Base-by-base conservation (phyloP, 2,329 filamentous ascomycete species). In the Zarea fungicola region DNA sequence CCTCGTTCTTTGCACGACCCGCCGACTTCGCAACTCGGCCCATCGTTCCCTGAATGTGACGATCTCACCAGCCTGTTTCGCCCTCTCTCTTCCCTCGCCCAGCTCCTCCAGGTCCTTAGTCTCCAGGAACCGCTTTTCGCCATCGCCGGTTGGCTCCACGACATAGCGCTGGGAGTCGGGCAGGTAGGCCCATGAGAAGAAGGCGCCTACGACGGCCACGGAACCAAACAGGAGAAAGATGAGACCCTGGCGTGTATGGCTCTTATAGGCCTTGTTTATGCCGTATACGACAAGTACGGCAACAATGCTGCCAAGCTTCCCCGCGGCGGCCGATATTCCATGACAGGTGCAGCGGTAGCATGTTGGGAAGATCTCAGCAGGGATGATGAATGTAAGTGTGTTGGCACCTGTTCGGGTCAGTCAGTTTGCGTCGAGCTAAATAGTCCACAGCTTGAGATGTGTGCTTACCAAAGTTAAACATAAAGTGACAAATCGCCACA, bases 341-440 rank as follows among this genome's bases (percentile, higher is more conserved):
- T 83, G 79, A 51, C 78, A 83, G 0, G 80, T 81, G 43, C 75
- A 80, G 34, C 81, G 75, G 56, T 83, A 84, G 53, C 75, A 73
- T 2, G 81, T 84, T 0, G 80, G 80, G 59, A 85, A 85, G 35
- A 82, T 75, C 58, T 85, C 81, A 35, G 78, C 80, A 1, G 81
- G 80, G 14, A 84, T 75, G 47, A 84, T 77, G 56, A 84, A 83
- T 0, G 80, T 84, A 10, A 83, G 72, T 0, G 77, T 79, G 56
- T 83, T 83, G 35, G 79, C 78, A 10, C 80, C 75, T 74, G 42
- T 4, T 18, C 16, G 9, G 11, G 43, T 57, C 31, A 59, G 56
- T 45, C 4, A 10, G 16, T 9, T 4, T 21, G 6, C n/a, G 10
- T 22, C 14, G 5, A 26, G 22, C 2, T 26, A 22, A 5, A 22